Conservation (phyloP, 106 monocot species). For the Alisma plantagoaquatica region DNA sequence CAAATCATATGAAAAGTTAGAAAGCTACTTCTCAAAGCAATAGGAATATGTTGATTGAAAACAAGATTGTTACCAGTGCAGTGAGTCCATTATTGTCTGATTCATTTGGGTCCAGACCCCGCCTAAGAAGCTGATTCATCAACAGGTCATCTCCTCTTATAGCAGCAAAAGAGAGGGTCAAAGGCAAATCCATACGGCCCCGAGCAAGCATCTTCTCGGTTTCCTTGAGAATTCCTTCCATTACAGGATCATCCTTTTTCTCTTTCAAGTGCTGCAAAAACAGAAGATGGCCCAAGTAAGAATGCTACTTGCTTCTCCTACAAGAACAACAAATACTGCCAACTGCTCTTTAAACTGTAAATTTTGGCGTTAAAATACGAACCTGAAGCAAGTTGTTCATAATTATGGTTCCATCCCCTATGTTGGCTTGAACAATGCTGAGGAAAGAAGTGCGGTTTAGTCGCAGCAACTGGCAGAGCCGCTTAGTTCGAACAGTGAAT, state of each 20-base stretch:
- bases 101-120: slow-evolving; percentile 46
- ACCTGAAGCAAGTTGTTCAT: slow-evolving; percentile 20
- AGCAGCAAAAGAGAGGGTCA: slow-evolving; percentile 36
- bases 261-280: slow-evolving; percentile 28
- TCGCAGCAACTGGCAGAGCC: slow-evolving; percentile 11
- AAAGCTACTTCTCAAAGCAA: too few species aligned
- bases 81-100: slow-evolving; percentile 20
- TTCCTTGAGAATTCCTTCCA: slow-evolving; percentile 25
- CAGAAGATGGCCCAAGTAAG: too few species aligned
- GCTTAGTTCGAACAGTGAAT: slow-evolving; percentile 12
- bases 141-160: slow-evolving; percentile 34
- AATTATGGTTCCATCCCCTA: slow-evolving; percentile 16
- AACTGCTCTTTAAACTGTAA: too few species aligned
- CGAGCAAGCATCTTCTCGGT: slow-evolving; percentile 32
- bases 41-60: too few species aligned
- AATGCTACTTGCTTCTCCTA: too few species aligned
- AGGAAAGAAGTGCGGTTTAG: slow-evolving; percentile 13
- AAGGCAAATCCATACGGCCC: slow-evolving; percentile 25
- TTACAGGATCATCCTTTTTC: slow-evolving; percentile 17
- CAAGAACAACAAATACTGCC: too few species aligned
- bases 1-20: too few species aligned
- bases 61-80: slow-evolving; percentile 29
- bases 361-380: too few species aligned
- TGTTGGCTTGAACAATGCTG: slow-evolving; percentile 10
- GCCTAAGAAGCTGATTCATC: slow-evolving; percentile 34